Conservation (phyloP, 2,329 filamentous ascomycete genomes). For the Penicillium brevicompactum region DNA sequence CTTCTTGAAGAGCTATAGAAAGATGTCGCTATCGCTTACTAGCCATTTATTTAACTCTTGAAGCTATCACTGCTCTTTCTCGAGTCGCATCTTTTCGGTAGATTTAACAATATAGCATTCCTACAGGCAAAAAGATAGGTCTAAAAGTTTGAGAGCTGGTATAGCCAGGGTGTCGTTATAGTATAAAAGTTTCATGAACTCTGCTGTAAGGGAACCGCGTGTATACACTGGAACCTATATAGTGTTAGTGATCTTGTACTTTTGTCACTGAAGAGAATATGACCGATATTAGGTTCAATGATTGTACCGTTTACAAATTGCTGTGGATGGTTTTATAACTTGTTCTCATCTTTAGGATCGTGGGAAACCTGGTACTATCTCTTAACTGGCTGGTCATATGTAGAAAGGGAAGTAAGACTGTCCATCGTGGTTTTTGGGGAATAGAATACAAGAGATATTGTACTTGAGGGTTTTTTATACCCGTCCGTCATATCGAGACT, state of each 20-base stretch:
- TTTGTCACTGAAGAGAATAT: background rate
- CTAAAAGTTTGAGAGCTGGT: constrained; percentile 2
- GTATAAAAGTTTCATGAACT: background rate
- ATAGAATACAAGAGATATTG: background rate
- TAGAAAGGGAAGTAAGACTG: background rate
- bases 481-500: background rate
- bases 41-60: background rate
- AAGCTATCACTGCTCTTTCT: too few species aligned
- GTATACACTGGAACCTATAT: background rate
- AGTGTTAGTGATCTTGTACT: background rate
- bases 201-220: background rate
- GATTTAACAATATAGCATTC: constrained; percentile 2
- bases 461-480: background rate
- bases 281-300: background rate
- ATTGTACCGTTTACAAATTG: background rate
- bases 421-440: background rate
- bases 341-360: background rate
- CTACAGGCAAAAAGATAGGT: constrained; percentile 4
- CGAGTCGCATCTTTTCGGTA: too few species aligned
- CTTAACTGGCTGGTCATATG: background rate
- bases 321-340: background rate
- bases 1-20: too few species aligned
- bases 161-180: background rate
- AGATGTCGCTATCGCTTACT: too few species aligned
- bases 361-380: background rate